phyloP scores from a whole-genome alignment of 768 basidiomycete species.

The Serendipita sp. region DNA sequence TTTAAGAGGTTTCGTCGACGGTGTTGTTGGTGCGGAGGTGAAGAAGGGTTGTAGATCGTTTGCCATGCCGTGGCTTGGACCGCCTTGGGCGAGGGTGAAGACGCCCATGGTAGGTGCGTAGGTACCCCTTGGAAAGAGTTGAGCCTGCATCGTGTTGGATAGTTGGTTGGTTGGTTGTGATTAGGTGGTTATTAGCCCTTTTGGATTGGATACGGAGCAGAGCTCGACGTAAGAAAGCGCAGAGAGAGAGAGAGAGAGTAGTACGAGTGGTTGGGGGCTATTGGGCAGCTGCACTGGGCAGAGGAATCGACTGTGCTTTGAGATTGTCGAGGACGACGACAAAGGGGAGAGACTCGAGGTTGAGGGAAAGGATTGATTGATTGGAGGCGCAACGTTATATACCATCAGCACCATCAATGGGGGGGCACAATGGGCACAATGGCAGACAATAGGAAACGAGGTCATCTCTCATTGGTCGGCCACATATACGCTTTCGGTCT shows the following conservation, averaged over 20 bases:
- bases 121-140: slow-evolving; percentile 27
- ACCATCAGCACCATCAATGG: too few species aligned
- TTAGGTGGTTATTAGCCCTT: background rate
- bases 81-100: background rate
- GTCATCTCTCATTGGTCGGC: too few species aligned
- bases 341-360: too few species aligned
- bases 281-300: too few species aligned
- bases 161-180: slow-evolving; percentile 18
- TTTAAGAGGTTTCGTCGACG: background rate
- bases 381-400: too few species aligned
- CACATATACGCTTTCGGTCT: too few species aligned
- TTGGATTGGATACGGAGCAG: background rate
- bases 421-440: too few species aligned
- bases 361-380: too few species aligned
- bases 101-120: slow-evolving; percentile 8
- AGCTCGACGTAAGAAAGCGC: background rate
- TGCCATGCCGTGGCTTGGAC: background rate
- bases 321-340: too few species aligned
- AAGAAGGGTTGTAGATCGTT: background rate
- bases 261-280: background rate
- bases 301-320: too few species aligned
- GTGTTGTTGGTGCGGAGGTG: background rate
- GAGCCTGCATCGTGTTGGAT: slow-evolving; percentile 27
- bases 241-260: background rate
- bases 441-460: too few species aligned